Conservation (phyloP, 495 filamentous ascomycete species). For the Trichoderma virens region DNA sequence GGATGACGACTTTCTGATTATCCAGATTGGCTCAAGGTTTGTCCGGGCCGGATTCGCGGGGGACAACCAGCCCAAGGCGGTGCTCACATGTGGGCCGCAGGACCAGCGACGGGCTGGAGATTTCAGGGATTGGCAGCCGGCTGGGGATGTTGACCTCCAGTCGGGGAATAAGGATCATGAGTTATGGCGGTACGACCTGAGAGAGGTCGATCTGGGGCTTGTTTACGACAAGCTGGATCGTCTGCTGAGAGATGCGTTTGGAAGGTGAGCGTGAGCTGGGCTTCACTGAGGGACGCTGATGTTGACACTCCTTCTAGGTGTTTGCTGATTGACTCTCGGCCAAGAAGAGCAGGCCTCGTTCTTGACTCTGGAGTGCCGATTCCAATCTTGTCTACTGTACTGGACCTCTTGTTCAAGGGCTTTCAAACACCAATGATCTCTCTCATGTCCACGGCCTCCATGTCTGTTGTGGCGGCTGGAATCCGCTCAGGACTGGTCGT, state of each 20-base stretch:
- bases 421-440: conserved; percentile 79
- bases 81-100: conserved; percentile 62
- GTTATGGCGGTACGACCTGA: conserved; percentile 71
- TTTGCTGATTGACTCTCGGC: conserved; percentile 68
- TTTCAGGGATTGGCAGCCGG: conserved; percentile 59
- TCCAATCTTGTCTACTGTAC: conserved; percentile 61
- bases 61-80: conserved; percentile 64
- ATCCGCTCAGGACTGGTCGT: conserved; percentile 73
- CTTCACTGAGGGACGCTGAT: conserved; percentile 1
- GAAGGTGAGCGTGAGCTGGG: conserved; percentile 44
- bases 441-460: conserved; percentile 64
- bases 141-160: conserved; percentile 30
- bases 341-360: conserved; percentile 61
- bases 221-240: conserved; percentile 86
- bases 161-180: conserved; percentile 68
- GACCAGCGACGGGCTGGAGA: conserved; percentile 72
- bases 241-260: conserved; percentile 74
- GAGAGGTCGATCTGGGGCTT: conserved; percentile 63
- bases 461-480: conserved; percentile 69
- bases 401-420: conserved; percentile 69
- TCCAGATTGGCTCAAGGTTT: conserved; percentile 75
- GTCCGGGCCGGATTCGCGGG: conserved; percentile 81
- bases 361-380: conserved; percentile 73
- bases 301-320: conserved; percentile 38
- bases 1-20: conserved; percentile 75